phyloP scores from a whole-genome alignment of 345 rosid species.

The Rubroshorea leprosula region DNA sequence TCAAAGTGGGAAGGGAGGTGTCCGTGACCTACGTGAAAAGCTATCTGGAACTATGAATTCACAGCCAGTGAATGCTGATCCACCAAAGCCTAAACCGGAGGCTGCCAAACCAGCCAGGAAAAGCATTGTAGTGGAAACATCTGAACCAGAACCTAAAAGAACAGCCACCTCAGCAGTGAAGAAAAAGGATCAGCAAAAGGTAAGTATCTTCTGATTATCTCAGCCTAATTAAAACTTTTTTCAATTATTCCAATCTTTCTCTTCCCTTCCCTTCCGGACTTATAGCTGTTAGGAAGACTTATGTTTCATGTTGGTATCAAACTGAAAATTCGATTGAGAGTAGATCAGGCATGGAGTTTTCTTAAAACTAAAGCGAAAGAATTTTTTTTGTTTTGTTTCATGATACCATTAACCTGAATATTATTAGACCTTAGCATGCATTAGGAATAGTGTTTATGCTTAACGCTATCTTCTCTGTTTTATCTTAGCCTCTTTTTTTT shows the following conservation, averaged over 20 bases:
- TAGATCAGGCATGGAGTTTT: neutral
- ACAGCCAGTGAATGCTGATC: constrained; percentile 52
- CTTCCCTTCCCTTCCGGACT: neutral
- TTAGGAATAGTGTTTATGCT: neutral
- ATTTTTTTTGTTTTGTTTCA: neutral
- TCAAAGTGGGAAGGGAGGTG: constrained; percentile 50
- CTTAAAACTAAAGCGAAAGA: neutral
- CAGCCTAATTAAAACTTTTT: neutral
- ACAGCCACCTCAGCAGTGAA: constrained; percentile 35
- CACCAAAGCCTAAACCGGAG: constrained; percentile 45
- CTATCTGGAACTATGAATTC: constrained; percentile 71
- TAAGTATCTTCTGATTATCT: constrained; percentile 15
- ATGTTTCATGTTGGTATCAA: neutral
- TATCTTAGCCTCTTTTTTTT: no score
- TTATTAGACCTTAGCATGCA: neutral
- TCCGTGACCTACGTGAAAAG: constrained; percentile 79
- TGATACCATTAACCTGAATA: neutral
- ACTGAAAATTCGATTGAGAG: neutral
- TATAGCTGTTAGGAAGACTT: neutral
- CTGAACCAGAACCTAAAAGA: constrained; percentile 49
- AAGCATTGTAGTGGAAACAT: constrained; percentile 53
- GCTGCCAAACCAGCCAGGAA: constrained; percentile 49
- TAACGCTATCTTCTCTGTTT: no score
- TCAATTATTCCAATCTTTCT: neutral
- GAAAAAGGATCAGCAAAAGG: constrained; percentile 66